phyloP scores from a whole-genome alignment of 192 early-diverging fungal genomes.

The Podila epicladia region DNA sequence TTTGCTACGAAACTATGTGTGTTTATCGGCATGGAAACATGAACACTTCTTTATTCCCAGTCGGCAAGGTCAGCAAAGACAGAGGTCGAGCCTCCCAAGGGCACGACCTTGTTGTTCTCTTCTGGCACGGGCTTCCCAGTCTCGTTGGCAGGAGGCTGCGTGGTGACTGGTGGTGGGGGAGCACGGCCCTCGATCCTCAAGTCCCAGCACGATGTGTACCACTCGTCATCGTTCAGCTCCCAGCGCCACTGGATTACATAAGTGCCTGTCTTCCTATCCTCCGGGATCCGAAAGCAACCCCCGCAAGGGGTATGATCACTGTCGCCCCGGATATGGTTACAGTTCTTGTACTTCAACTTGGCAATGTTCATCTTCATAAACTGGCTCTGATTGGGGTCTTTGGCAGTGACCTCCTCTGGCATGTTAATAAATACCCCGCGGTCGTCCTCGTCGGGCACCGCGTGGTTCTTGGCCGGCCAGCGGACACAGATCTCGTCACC shows the following conservation, averaged over 20 bases:
- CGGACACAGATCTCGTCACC: conserved; percentile 34
- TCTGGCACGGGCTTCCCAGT: too few relatives aligned
- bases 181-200: conserved; percentile 1
- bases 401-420: conserved; percentile 4
- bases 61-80: conserved; percentile 34
- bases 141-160: neutral
- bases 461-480: conserved; percentile 51
- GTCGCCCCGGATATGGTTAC: neutral
- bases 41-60: conserved; percentile 5
- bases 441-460: conserved; percentile 15
- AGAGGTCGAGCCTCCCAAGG: conserved; percentile 17
- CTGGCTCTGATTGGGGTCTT: conserved; percentile 23
- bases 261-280: conserved; percentile 1
- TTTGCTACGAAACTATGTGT: neutral
- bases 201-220: conserved; percentile 50
- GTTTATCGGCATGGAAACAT: too few relatives aligned
- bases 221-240: conserved; percentile 32
- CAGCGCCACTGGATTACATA: conserved; percentile 45
- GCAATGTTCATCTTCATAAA: conserved; percentile 23
- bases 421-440: conserved; percentile 40
- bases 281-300: conserved; percentile 30
- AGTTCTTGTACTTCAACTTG: conserved; percentile 33
- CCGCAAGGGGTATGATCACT: conserved; percentile 27
- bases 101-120: too few relatives aligned
- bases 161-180: neutral